Percentiles rank a stretch among this genome's conserved stretches.
Evolutionary conservation across 169 alveolate genomes (phyloP).

Genomic region (Plasmodium ovale): DNA sequence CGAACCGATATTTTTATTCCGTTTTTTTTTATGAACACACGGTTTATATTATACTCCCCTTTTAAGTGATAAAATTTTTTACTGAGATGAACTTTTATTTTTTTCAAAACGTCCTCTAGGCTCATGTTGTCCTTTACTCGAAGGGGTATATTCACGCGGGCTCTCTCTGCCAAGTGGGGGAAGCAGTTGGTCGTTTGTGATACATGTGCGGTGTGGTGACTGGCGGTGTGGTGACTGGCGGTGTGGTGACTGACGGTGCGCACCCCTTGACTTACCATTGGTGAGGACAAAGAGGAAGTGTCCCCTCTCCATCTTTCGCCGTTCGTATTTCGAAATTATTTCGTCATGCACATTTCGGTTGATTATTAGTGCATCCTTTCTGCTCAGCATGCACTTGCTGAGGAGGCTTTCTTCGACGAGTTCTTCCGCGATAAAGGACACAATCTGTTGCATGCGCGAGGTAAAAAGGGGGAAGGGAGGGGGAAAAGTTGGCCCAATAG

Average conservation of each 20-base stretch:
- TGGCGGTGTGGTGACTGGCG: too few species aligned
- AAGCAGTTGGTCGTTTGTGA: neutral
- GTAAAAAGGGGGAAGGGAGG: neutral
- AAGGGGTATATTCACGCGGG: neutral
- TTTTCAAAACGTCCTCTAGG: constrained; percentile 15
- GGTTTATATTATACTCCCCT: constrained; percentile 24
- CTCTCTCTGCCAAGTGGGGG: neutral
- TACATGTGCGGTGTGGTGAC: constrained; percentile 19
- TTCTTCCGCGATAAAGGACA: constrained; percentile 31
- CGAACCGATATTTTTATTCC: constrained; percentile 22
- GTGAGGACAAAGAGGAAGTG: constrained; percentile 12
- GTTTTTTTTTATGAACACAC: constrained; percentile 10
- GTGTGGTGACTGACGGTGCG: neutral
- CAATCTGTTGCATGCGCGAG: too few species aligned
- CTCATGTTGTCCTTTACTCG: constrained; percentile 17
- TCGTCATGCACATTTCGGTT: neutral
- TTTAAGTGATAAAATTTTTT: neutral
- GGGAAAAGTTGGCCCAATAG: neutral
- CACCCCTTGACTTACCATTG: neutral
- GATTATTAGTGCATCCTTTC: constrained; percentile 2
- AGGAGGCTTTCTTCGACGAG: constrained; percentile 9
- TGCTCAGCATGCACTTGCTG: neutral
- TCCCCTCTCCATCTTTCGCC: constrained; percentile 29
- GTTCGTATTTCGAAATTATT: constrained; percentile 12
- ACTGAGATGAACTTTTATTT: constrained; percentile 9